These are phyloP conservation scores for Suillus variegatus DNA, from an alignment of 768 basidiomycete genomes.

Conservation along the genomic window DNA sequence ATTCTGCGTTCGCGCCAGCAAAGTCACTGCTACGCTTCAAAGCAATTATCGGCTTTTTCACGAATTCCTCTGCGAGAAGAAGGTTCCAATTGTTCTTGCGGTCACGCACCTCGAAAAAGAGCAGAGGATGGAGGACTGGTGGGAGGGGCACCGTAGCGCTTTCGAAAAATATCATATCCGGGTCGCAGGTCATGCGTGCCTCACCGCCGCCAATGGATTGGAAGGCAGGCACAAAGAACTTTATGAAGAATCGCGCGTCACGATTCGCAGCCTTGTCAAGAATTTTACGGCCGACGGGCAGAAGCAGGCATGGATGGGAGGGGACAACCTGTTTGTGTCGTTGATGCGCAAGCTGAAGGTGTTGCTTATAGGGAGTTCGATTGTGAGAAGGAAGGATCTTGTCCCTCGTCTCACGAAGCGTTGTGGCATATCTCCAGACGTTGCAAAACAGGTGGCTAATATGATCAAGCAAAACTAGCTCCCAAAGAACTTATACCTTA, in stretches of 20 bases:
- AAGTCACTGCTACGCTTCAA: not conserved
- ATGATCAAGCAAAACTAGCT: too few relatives aligned
- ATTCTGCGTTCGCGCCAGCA: not conserved
- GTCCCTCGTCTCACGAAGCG: too few relatives aligned
- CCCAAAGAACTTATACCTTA: too few relatives aligned
- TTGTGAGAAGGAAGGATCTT: too few relatives aligned
- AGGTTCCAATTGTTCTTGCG: too few relatives aligned
- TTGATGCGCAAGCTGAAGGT: not conserved
- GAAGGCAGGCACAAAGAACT: not conserved
- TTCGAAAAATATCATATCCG: not conserved
- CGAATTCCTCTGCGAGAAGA: not conserved
- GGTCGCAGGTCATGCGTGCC: not conserved
- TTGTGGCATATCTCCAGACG: too few relatives aligned
- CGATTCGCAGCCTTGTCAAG: not conserved
- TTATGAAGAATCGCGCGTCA: not conserved
- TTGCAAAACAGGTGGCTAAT: too few relatives aligned
- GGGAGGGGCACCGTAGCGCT: not conserved
- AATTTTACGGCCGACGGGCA: not conserved
- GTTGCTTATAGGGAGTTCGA: too few relatives aligned
- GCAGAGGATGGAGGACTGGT: not conserved
- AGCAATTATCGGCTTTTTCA: not conserved
- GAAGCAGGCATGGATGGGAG: not conserved
- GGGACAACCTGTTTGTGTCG: not conserved
- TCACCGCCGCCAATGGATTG: not conserved
- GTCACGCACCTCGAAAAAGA: not conserved